phyloP scores from a whole-genome alignment of 257 asterid genomes.

The Coffea eugenioides region DNA sequence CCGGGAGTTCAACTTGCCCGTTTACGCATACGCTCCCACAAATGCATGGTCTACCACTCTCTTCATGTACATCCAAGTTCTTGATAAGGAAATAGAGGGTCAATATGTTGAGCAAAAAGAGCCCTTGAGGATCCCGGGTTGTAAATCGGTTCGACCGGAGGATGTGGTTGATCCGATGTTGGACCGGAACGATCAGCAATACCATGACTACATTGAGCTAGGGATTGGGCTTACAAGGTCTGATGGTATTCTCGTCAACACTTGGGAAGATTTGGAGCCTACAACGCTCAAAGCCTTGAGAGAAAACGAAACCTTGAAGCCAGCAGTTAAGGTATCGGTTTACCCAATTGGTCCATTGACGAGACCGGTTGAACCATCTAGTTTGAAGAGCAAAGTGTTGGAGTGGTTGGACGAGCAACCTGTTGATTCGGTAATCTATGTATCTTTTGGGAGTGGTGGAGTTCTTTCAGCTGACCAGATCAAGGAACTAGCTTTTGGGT shows the following conservation, averaged over 20 bases:
- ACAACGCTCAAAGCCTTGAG: slow-evolving; percentile 44
- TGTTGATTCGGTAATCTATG: slow-evolving; percentile 45
- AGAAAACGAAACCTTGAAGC: slow-evolving; percentile 27
- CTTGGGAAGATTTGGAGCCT: slow-evolving; percentile 61
- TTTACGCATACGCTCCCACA: slow-evolving; percentile 36
- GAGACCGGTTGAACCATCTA: slow-evolving; percentile 28
- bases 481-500: slow-evolving; percentile 58
- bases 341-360: slow-evolving; percentile 59
- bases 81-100: slow-evolving; percentile 45
- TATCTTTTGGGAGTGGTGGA: slow-evolving; percentile 74
- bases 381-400: not conserved
- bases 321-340: slow-evolving; percentile 39
- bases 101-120: slow-evolving; percentile 41
- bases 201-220: slow-evolving; percentile 30
- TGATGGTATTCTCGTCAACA: slow-evolving; percentile 66
- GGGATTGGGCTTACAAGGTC: slow-evolving; percentile 20
- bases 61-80: slow-evolving; percentile 43
- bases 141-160: slow-evolving; percentile 61
- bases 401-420: slow-evolving; percentile 63
- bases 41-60: slow-evolving; percentile 59
- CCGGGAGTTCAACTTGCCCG: slow-evolving; percentile 1
- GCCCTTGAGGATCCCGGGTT: slow-evolving; percentile 54
- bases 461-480: slow-evolving; percentile 39
- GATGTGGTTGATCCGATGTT: slow-evolving; percentile 64
- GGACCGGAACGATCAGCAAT: slow-evolving; percentile 52